Evolutionary conservation across 495 filamentous ascomycete species (phyloP).

Genomic region (Penicillium dipodomyicola): DNA sequence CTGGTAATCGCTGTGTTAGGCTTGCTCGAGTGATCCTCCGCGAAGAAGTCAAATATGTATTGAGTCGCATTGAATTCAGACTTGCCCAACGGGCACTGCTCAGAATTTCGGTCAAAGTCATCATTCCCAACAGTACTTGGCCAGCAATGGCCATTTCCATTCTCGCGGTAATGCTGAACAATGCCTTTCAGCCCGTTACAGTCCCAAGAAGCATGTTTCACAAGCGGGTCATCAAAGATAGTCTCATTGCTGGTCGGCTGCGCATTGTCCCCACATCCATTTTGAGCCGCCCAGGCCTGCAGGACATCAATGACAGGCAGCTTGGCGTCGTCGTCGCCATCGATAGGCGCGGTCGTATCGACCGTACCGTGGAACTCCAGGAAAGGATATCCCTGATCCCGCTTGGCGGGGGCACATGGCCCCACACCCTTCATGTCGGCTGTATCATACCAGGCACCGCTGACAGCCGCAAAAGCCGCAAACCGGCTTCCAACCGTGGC

Average conservation of each 20-base stretch:
- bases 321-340: slow-evolving; percentile 19
- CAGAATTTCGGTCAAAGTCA: slow-evolving; percentile 21
- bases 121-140: slow-evolving; percentile 39
- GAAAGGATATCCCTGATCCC: slow-evolving; percentile 33
- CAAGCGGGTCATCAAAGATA: slow-evolving; percentile 16
- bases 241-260: slow-evolving; percentile 24
- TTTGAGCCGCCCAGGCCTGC: slow-evolving; percentile 37
- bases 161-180: slow-evolving; percentile 49
- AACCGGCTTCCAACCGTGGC: slow-evolving; percentile 34
- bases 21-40: slow-evolving; percentile 1
- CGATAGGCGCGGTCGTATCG: slow-evolving; percentile 32
- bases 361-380: slow-evolving; percentile 52
- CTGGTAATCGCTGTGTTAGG: neutral
- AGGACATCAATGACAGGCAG: slow-evolving; percentile 34
- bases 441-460: slow-evolving; percentile 38
- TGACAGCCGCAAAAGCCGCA: slow-evolving; percentile 48
- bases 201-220: slow-evolving; percentile 35
- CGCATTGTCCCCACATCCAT: slow-evolving; percentile 24
- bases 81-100: slow-evolving; percentile 19
- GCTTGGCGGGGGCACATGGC: slow-evolving; percentile 20
- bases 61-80: slow-evolving; percentile 27
- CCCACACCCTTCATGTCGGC: slow-evolving; percentile 34
- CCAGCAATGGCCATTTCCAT: slow-evolving; percentile 47
- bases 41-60: slow-evolving; percentile 29
- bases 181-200: slow-evolving; percentile 35